Evolutionary conservation across 139 green algal species (phyloP).

Genomic region (Chlorella sp.): DNA sequence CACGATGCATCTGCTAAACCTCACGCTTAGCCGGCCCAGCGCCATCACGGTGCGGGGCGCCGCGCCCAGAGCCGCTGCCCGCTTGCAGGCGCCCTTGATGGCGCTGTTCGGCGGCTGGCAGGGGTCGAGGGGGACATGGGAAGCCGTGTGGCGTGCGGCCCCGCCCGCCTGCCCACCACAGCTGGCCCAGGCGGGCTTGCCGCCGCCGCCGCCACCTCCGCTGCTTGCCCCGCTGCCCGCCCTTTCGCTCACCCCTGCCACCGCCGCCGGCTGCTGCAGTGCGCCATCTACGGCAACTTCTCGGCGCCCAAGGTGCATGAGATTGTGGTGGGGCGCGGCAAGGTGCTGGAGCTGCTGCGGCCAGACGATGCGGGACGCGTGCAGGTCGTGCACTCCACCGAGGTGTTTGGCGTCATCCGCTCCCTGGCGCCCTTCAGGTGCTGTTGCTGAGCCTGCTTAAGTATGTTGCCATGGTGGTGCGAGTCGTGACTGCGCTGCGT

Average conservation of each 20-base stretch:
- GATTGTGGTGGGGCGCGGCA: constrained; percentile 89
- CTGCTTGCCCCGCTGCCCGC: not conserved
- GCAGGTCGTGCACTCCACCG: constrained; percentile 56
- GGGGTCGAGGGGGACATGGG: too few relatives aligned
- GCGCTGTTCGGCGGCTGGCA: too few relatives aligned
- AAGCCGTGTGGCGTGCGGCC: too few relatives aligned
- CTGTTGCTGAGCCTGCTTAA: not conserved
- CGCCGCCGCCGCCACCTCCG: not conserved
- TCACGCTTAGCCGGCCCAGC: constrained; percentile 77
- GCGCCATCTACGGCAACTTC: constrained; percentile 95
- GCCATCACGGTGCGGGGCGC: constrained; percentile 76
- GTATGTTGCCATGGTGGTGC: not conserved
- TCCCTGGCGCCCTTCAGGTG: constrained; percentile 85
- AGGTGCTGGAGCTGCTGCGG: constrained; percentile 95
- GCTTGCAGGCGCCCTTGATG: too few relatives aligned
- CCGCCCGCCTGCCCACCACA: too few relatives aligned
- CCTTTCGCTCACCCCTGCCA: not conserved
- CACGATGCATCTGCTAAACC: constrained; percentile 82
- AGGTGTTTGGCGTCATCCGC: constrained; percentile 90
- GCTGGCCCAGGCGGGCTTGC: too few relatives aligned
- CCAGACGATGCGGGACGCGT: constrained; percentile 91
- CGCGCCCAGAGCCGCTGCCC: not conserved
- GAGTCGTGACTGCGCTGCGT: too few relatives aligned
- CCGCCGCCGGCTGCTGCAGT: constrained; percentile 55
- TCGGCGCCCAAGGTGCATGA: constrained; percentile 94